Base-by-base conservation (phyloP, 1,284 basidiomycete species). In the Tilletia indica region DNA sequence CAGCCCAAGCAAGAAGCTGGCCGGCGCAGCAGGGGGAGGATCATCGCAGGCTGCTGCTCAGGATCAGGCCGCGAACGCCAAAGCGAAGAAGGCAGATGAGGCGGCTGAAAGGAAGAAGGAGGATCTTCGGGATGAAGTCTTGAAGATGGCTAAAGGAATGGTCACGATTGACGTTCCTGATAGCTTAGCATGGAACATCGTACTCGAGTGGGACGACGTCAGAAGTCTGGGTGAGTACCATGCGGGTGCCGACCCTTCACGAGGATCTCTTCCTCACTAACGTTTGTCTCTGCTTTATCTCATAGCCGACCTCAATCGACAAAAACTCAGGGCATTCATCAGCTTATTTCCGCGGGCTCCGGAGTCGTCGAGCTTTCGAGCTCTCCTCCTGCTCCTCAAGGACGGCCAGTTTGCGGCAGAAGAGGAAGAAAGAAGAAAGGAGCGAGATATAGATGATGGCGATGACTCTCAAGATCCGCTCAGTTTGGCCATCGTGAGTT, bases 161-260 rank as follows among this genome's bases (percentile, higher is more conserved):
- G 89, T 95, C 11, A 85, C 93, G 5, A 86, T 97, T 39, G 86
- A 87, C 39, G 87, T 93, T n/a, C 88, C 89, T 0, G 90, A 95
- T 78, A 89, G 91, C 76, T 78, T 91, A 16, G 92, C 92, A 0
- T 97, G 94, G 94, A 87, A 85, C 45, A 84, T 93, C 21, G 89
- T 88, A 74, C 86, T 98, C 54, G 93, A 98, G 79, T 89, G 90
- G 77, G 89, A 87, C 67, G 91, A 98, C 80, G 87, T 87, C 61
- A 88, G 88, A n/a, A 87, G 87, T 8, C 87, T 93, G 12, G 88
- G 91, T 93, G 80, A 78, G 89, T 82, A 31, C 8, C 11, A 12
- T 4, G 0, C 4, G 6, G 6, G 6, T 25, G 12, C 12, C 51
- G 12, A 11, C 19, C 5, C 3, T 25, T 5, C 51, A 19, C 12